Conservation (phyloP, 129 eudicot species). For the Flaveria trinervia region DNA sequence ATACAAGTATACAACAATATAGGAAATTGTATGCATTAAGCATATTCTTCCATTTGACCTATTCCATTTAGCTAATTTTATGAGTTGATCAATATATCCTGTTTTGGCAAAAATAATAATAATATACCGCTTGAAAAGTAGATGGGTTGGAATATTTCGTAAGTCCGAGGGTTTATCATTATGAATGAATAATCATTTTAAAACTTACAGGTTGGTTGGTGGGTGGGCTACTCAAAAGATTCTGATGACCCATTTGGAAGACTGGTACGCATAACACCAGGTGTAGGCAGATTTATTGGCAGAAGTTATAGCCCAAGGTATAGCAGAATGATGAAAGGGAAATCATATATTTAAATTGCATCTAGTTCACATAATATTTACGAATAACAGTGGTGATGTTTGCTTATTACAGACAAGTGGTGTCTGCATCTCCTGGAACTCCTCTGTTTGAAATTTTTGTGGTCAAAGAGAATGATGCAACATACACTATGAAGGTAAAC, state of each 20-base stretch:
- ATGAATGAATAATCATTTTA: conserved; percentile 13
- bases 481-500: conserved; percentile 78
- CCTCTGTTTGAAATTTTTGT: conserved; percentile 90
- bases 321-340: not conserved
- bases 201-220: conserved; percentile 91
- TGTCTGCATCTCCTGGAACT: conserved; percentile 95
- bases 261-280: conserved; percentile 85
- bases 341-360: conserved; percentile 13
- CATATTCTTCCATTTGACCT: not conserved
- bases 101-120: too few species aligned
- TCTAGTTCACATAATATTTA: conserved; percentile 25
- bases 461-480: conserved; percentile 63
- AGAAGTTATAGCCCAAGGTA: conserved; percentile 93
- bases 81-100: too few species aligned
- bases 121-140: too few species aligned
- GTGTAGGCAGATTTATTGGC: conserved; percentile 90
- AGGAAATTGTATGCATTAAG: not conserved
- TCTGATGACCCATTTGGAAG: conserved; percentile 94
- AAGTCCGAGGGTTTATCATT: not conserved
- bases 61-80: not conserved
- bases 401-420: conserved; percentile 67
- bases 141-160: too few species aligned
- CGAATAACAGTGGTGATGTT: conserved; percentile 18
- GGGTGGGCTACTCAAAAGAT: conserved; percentile 88
- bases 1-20: not conserved